A percentile compares a stretch with the other conserved stretches of the same genome.
phyloP scores from a whole-genome alignment of 2,329 filamentous ascomycete species.

The Neopestalotiopsis sp. region DNA sequence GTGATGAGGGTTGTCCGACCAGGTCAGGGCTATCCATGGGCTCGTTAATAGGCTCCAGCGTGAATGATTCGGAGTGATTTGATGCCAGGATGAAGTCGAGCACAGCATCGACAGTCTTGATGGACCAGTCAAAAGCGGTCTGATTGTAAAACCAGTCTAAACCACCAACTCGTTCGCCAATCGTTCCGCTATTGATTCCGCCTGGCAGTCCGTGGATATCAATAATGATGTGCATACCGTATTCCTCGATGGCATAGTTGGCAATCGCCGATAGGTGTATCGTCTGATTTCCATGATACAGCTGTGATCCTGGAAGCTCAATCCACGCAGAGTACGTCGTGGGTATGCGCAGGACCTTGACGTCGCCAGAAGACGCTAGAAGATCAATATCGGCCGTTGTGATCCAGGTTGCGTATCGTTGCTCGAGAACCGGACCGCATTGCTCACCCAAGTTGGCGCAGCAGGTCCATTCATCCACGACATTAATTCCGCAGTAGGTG shows the following conservation, averaged over 20 bases:
- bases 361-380: slow-evolving; percentile 33
- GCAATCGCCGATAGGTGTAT: slow-evolving; percentile 35
- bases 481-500: slow-evolving; percentile 22
- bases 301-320: slow-evolving; percentile 35
- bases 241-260: slow-evolving; percentile 38
- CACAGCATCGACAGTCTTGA: slow-evolving; percentile 35
- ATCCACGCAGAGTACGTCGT: slow-evolving; percentile 42
- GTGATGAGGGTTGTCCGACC: slow-evolving; percentile 37
- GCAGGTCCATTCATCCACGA: slow-evolving; percentile 40
- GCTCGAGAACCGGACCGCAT: slow-evolving; percentile 35
- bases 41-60: slow-evolving; percentile 43
- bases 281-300: slow-evolving; percentile 39
- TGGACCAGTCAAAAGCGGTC: slow-evolving; percentile 38
- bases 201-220: slow-evolving; percentile 33
- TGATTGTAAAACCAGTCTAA: slow-evolving; percentile 40
- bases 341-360: slow-evolving; percentile 40
- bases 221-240: slow-evolving; percentile 41
- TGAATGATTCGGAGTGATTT: slow-evolving; percentile 35
- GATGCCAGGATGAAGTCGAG: slow-evolving; percentile 37
- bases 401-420: slow-evolving; percentile 35
- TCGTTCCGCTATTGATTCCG: slow-evolving; percentile 34
- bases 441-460: slow-evolving; percentile 34
- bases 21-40: slow-evolving; percentile 37
- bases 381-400: slow-evolving; percentile 37
- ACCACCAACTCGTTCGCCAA: slow-evolving; percentile 36